phyloP scores from a whole-genome alignment of 1,139 yeast species.

The Saccharomyces hybrid region DNA sequence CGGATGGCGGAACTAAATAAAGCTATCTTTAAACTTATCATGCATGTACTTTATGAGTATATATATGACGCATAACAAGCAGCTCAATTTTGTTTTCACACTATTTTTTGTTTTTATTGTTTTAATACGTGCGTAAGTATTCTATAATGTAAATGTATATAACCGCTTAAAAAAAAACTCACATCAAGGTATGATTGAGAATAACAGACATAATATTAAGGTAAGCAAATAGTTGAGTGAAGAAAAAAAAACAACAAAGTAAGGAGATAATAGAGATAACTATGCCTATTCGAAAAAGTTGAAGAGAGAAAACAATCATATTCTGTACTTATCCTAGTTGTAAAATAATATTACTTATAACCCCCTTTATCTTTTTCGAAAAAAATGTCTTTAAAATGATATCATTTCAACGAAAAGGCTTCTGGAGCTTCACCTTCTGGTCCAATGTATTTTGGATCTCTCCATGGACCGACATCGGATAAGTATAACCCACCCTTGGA shows the following conservation, averaged over 20 bases:
- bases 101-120: background rate
- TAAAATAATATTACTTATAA: background rate
- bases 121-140: background rate
- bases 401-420: conserved; percentile 34
- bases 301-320: background rate
- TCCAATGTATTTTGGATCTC: conserved; percentile 75
- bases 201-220: background rate
- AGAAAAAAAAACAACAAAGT: background rate
- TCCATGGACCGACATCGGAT: conserved; percentile 96
- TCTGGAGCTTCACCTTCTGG: conserved; percentile 83
- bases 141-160: background rate
- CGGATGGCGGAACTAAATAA: background rate
- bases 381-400: background rate
- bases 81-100: background rate
- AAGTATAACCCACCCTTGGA: conserved; percentile 74
- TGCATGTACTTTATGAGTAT: background rate
- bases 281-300: background rate
- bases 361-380: background rate
- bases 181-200: background rate
- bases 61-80: background rate
- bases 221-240: background rate
- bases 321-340: background rate
- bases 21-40: background rate
- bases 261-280: background rate
- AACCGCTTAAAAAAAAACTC: background rate